A percentile compares a stretch with the other conserved stretches of the same genome.
Evolutionary conservation across 176 grass and related monocot species (phyloP).

Genomic region (Microstegium vimineum): DNA sequence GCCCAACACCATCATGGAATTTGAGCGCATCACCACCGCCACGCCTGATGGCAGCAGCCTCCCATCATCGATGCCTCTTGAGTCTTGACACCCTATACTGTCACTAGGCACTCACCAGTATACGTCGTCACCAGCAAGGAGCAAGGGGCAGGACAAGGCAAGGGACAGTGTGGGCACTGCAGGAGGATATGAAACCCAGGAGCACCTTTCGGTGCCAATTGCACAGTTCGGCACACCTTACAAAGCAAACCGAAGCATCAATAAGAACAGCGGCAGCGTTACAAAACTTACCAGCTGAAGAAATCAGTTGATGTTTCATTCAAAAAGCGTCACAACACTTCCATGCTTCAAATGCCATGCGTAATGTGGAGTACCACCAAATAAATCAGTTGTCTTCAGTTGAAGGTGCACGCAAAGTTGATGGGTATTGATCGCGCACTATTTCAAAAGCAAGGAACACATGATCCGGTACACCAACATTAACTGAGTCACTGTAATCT

Average conservation of each 20-base stretch:
- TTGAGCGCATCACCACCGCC: not conserved
- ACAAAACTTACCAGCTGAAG: not conserved
- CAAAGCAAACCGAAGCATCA: not conserved
- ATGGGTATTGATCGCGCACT: not conserved
- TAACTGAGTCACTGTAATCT: not conserved
- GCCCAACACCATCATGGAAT: conserved; percentile 19
- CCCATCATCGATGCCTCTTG: not conserved
- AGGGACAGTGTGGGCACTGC: not conserved
- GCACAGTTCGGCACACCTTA: not conserved
- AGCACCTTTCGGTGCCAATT: not conserved
- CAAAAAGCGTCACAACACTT: not conserved
- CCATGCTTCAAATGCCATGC: not conserved
- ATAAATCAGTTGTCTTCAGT: not conserved
- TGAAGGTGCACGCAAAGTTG: not conserved
- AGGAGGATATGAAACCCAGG: not conserved
- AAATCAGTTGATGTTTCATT: not conserved
- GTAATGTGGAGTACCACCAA: not conserved
- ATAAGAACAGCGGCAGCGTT: too few species aligned
- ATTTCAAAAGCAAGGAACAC: not conserved
- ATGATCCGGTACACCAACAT: not conserved
- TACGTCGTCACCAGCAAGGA: not conserved
- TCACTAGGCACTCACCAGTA: not conserved
- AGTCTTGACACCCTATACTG: not conserved
- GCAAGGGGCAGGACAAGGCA: not conserved
- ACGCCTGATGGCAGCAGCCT: conserved; percentile 7